Base-by-base conservation (phyloP, 1,284 basidiomycete species). In the Rhodotorula sp. region DNA sequence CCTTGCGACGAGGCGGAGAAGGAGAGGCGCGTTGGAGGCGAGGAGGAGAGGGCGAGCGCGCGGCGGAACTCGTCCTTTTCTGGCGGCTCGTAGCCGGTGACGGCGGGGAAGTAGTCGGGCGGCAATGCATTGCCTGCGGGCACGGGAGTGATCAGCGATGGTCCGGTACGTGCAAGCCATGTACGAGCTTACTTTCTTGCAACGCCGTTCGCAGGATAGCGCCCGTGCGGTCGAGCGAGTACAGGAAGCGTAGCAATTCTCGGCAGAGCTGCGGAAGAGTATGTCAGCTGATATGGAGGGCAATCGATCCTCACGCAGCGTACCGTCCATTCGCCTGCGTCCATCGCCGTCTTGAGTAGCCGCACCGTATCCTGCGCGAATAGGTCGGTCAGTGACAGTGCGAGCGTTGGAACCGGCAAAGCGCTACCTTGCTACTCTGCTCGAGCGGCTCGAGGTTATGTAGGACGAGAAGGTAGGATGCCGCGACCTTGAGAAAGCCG, bases 381-480 rank as follows among this genome's bases (percentile, higher is more conserved):
- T 10, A 48, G 8, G 11, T 47, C 13, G 15, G 11, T 46, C 31
- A 57, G 34, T 51, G 18, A 20, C 4, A 10, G 4, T 10, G 10
- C 5, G 4, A n/a, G 5, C 4, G 18, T n/a, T n/a, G 13, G 2
- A 15, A 15, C 3, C 6, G 13, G 22, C 2, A 24, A 51, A 3
- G 26, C 48, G 10, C 40, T 2, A 53, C 60, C 58, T 71, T 67
- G 61, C 87, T 87, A 69, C 87, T 86, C 79, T 88, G 89, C 71
- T 93, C 90, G 59, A 92, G 82, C 71, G 94, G 90, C 77, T 98
- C 93, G 59, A 98, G 84, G 71, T 90, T 93, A 80, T 99, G 94
- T 67, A 99, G 82, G 4, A 99, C 92, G 37, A 99, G 84, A 15
- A 99, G 84, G 80, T 97, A 98, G 22, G 91, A 94, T 0, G 89